phyloP scores from a whole-genome alignment of 805 yeast genomes.

The Schizosaccharomyces octosporus region DNA sequence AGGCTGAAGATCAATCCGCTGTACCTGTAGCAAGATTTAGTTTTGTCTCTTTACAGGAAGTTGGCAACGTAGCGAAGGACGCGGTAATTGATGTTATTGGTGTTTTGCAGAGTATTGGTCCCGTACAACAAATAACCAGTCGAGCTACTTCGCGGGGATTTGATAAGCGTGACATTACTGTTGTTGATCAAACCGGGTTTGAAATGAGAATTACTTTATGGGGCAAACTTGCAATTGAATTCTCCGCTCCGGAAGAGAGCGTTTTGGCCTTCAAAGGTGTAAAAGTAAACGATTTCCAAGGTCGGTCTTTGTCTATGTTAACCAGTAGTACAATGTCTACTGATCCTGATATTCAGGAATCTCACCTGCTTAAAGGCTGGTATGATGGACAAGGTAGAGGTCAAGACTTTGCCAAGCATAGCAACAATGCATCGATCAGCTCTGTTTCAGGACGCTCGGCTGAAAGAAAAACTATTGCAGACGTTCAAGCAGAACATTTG shows the following conservation, averaged over 20 bases:
- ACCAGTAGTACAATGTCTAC: slow-evolving; percentile 50
- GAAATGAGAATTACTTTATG: slow-evolving; percentile 66
- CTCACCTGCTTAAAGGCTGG: slow-evolving; percentile 83
- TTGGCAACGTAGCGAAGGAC: slow-evolving; percentile 46
- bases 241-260: slow-evolving; percentile 37
- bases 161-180: slow-evolving; percentile 66
- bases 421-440: slow-evolving; percentile 7
- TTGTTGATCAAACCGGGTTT: slow-evolving; percentile 66
- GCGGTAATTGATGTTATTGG: slow-evolving; percentile 70
- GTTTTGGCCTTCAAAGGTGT: slow-evolving; percentile 85
- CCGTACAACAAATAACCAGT: slow-evolving; percentile 55
- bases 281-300: slow-evolving; percentile 68
- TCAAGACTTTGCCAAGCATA: slow-evolving; percentile 17
- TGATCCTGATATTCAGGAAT: slow-evolving; percentile 76
- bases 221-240: slow-evolving; percentile 69
- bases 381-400: slow-evolving; percentile 51
- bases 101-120: slow-evolving; percentile 52
- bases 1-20: slow-evolving; percentile 30
- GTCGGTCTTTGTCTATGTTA: slow-evolving; percentile 58
- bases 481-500: slow-evolving; percentile 39
- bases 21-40: slow-evolving; percentile 64
- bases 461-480: slow-evolving; percentile 39
- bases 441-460: slow-evolving; percentile 19
- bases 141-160: slow-evolving; percentile 73
- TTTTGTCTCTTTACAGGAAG: slow-evolving; percentile 41